Evolutionary conservation across 1,139 yeast genomes (phyloP).

Genomic region (Geotrichum restrictum): DNA sequence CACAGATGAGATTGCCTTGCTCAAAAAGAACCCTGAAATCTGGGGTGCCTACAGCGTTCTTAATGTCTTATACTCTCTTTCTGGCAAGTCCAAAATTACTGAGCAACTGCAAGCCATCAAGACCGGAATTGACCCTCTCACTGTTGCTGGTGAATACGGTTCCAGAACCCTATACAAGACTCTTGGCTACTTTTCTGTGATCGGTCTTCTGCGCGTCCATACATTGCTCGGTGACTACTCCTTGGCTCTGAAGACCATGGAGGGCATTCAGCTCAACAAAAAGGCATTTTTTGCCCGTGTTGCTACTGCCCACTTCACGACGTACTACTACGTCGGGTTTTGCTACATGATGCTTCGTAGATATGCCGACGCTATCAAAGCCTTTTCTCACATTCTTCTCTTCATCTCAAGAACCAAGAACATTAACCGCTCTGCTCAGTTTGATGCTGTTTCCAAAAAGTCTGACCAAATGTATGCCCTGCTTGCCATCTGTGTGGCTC

Average conservation of each 20-base stretch:
- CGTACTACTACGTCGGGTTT: constrained; percentile 50
- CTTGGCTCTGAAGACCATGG: constrained; percentile 48
- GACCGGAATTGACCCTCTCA: constrained; percentile 36
- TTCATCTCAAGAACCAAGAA: constrained; percentile 47
- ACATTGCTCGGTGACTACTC: constrained; percentile 48
- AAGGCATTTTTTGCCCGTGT: constrained; percentile 46
- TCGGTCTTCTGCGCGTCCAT: constrained; percentile 49
- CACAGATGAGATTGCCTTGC: constrained; percentile 39
- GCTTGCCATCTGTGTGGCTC: constrained; percentile 45
- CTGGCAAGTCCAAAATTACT: constrained; percentile 44
- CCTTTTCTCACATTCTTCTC: constrained; percentile 46
- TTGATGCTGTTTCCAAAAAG: constrained; percentile 46
- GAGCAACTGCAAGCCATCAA: constrained; percentile 44
- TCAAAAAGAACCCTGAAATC: constrained; percentile 42
- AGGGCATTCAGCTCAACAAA: constrained; percentile 46
- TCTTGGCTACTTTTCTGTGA: constrained; percentile 48
- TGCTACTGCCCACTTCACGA: constrained; percentile 48
- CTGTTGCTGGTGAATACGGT: constrained; percentile 47
- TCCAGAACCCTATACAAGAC: constrained; percentile 43
- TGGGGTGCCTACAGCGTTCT: constrained; percentile 49
- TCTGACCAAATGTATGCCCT: constrained; percentile 52
- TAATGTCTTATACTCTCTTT: constrained; percentile 47
- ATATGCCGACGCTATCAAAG: constrained; percentile 49
- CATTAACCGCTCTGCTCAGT: constrained; percentile 45
- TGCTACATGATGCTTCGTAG: constrained; percentile 50